Evolutionary conservation across 1,139 yeast genomes (phyloP), one percentile per base, ranked within the genome.

Genomic region (Sugiyamaella sp.): DNA sequence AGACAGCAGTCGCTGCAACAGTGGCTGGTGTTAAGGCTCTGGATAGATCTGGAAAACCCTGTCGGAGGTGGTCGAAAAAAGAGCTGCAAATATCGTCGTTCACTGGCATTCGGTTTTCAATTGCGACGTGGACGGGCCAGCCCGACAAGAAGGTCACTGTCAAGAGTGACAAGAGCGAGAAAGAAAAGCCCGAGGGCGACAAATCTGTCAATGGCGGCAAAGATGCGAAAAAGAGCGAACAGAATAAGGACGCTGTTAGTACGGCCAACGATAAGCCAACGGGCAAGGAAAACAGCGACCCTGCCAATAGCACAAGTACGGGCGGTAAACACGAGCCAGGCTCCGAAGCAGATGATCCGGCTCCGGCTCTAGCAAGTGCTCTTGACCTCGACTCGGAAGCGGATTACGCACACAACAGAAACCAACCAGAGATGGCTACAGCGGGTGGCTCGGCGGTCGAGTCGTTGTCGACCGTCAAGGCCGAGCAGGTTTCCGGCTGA

Each of bases 41-140:
- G 55, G 85, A 81, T 59, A 76, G 77, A 57, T 68, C 79, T 8
- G 83, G 84, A 1, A 74, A 71, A 51, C 80, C 81, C 20, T 74
- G 75, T 37, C 74, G 78, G 53, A 75, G 72, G 60, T 83, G 88
- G 87, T 66, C 63, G 6, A 80, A 80, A 62, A 71, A 72, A 51
- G 77, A 79, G 1, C 61, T 75, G 10, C 63, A 71, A 47, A 75
- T 83, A 59, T 80, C 79, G 66, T 78, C 84, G n/a, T 82, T 83
- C 62, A 81, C 85, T 10, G 86, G 88, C 10, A 80, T 77, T 63
- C 75, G 75, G 57, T 77, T 79, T 51, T 68, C 72, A n/a, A 71
- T 81, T 57, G 65, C 67, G 5, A 66, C 74, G 3, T 83, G 80
- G 79, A 64, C 65, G 3, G 75, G 76, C 17, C 63, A 55, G 14